phyloP scores from a whole-genome alignment of 1,284 basidiomycete species.

The Trametes versicolor region DNA sequence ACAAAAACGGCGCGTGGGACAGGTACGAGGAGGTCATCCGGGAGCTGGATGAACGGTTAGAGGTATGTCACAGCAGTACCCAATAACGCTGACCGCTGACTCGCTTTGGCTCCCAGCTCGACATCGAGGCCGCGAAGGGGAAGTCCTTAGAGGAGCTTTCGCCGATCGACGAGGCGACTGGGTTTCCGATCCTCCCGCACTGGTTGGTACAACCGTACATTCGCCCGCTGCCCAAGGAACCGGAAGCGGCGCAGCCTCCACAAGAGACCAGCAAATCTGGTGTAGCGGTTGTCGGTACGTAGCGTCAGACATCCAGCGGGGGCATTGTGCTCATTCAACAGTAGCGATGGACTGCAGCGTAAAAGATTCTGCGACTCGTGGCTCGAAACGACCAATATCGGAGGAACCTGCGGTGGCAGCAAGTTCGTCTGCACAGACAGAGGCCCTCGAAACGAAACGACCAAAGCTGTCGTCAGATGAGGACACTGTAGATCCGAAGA shows the following conservation, averaged over 20 bases:
- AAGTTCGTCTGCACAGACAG: conserved; percentile 1
- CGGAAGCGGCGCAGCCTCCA: conserved; percentile 25
- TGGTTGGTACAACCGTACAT: conserved; percentile 92
- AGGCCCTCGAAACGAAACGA: conserved; percentile 28
- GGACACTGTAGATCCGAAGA: not conserved
- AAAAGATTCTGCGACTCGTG: conserved; percentile 19
- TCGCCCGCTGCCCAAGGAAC: conserved; percentile 52
- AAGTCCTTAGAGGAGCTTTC: conserved; percentile 56
- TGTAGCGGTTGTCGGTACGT: conserved; percentile 30
- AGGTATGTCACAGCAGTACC: conserved; percentile 50
- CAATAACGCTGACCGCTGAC: not conserved
- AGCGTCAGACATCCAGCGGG: no score
- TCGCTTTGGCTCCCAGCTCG: conserved; percentile 48
- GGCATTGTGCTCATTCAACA: not conserved
- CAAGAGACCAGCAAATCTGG: conserved; percentile 22
- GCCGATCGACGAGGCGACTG: conserved; percentile 58
- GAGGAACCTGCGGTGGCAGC: conserved; percentile 20
- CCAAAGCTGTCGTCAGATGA: conserved; percentile 28
- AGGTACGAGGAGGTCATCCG: conserved; percentile 70
- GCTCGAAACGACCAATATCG: conserved; percentile 31
- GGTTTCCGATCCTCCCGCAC: conserved; percentile 74
- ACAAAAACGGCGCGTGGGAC: conserved; percentile 53
- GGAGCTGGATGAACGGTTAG: conserved; percentile 75
- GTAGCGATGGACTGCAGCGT: conserved; percentile 13
- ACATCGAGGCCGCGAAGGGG: conserved; percentile 52